Percentiles rank a stretch among this genome's conserved stretches.
Conservation (phyloP, 2,329 filamentous ascomycete genomes). For the Podosphaera xanthii region DNA sequence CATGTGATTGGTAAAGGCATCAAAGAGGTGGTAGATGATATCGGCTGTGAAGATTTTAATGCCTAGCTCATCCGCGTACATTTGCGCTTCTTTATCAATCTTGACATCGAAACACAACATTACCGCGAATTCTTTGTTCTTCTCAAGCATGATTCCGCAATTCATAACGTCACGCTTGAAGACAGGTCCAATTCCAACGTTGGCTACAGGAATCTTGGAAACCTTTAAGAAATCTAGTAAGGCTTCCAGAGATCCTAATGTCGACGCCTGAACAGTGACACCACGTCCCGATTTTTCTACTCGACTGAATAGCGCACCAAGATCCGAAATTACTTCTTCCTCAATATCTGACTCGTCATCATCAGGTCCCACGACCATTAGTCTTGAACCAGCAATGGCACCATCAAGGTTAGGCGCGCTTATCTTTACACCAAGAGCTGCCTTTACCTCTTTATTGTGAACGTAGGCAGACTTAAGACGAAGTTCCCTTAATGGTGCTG, state of each 20-base stretch:
- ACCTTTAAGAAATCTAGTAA: constrained; percentile 86
- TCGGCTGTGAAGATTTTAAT: constrained; percentile 97
- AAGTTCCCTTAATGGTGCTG: constrained; percentile 76
- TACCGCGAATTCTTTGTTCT: constrained; percentile 82
- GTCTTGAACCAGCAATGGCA: constrained; percentile 84
- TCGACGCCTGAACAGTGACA: constrained; percentile 93
- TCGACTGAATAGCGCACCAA: constrained; percentile 73
- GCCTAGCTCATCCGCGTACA: constrained; percentile 78
- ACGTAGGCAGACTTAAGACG: constrained; percentile 92
- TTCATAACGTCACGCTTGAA: constrained; percentile 96
- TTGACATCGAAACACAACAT: constrained; percentile 99
- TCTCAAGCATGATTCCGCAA: constrained; percentile 89
- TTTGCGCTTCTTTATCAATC: constrained; percentile 85
- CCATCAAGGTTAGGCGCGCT: constrained; percentile 86
- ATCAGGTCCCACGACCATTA: constrained; percentile 82
- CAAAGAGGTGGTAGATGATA: constrained; percentile 97
- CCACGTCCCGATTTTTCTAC: constrained; percentile 82
- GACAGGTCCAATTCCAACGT: constrained; percentile 91
- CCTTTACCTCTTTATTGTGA: constrained; percentile 98
- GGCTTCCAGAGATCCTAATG: constrained; percentile 87
- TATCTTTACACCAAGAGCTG: constrained; percentile 95
- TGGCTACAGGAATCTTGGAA: constrained; percentile 91
- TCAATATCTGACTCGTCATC: constrained; percentile 94
- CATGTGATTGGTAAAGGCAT: constrained; percentile 92
- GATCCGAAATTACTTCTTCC: constrained; percentile 88